Evolutionary conservation across 164 flowering plant genomes (phyloP), one percentile per base, ranked within the genome.

Genomic region (Dillenia turbinata): DNA sequence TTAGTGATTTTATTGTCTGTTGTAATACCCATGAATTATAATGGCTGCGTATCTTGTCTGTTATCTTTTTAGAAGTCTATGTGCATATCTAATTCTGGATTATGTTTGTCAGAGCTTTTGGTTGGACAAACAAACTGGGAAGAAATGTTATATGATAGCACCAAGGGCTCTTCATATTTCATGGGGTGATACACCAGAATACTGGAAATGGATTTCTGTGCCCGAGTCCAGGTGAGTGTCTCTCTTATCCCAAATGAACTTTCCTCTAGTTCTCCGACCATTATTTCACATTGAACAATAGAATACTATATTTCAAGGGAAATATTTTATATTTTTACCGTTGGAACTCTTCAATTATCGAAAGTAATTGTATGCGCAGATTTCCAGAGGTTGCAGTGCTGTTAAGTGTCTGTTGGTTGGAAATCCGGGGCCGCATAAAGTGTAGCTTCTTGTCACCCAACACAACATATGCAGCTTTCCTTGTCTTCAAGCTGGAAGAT

Each of bases 141-240:
- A 76, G 56, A 86, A 76, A 65, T 65, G 75, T 49, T 83, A 74
- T 69, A 71, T 69, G 47, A 52, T 82, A 57, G 50, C 80, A 44
- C 83, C 88, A 49, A 80, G 83, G 59, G 85, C 77, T 33, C 78
- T 86, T 9, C 57, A 60, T 3, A 82, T 86, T 57, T 40, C 74
- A 47, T 79, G 88, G 85, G 63, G 75, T 9, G 52, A 44, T 59
- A 59, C 70, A 57, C 70, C 76, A 57, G 63, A 70, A 10, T 81
- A 76, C 46, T 86, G 91, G 91, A 62, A 68, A 13, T 81, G 88
- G 88, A 78, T 66, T 52, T 57, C 76, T 47, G 40, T 68, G 2
- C 56, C 52, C 12, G 52, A 63, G 40, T 83, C 87, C 12, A 78
- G 84, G 89, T 76, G n/a, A 45, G 57, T 24, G 9, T 5, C 12